Base-by-base conservation (phyloP, 768 basidiomycete genomes). In the Lactarius sp. region DNA sequence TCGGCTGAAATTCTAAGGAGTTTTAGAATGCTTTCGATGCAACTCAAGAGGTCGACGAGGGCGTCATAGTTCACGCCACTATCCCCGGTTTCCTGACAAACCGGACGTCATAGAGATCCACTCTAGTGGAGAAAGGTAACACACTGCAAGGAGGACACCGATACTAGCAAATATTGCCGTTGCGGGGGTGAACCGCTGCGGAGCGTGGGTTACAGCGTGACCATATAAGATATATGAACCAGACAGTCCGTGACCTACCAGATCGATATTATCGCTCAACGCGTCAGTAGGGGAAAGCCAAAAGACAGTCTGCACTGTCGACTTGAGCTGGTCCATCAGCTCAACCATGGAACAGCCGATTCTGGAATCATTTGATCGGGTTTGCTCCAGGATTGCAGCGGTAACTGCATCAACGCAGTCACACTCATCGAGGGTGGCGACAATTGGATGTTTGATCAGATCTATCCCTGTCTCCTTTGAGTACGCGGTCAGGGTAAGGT, bases 61-160 rank as follows among this genome's bases (percentile, higher is more conserved):
- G 16, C 55, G 13, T 41, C 61, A 53, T 62, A 18, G 12, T 22
- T n/a, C 10, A 49, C 33, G 27, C 33, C 41, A 46, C 14, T 39
- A 18, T 51, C 33, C 7, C 34, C 33, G 12, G 61, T 41, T n/a
- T 47, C 55, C 61, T 62, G 33, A 12, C 2, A 36, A 7, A 42
- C 6, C 31, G 3, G 39, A 31, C 20, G 41, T 56, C 33, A 62
- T 36, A 36, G n/a, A 41, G 6, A 42, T 33, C 27, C 44, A 54
- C 18, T 20, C 20, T 3, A 4, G 27, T 34, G 12, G 14, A 41
- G 9, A 31, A 27, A 9, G 10, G 36, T 50, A 51, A 51, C 54
- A 51, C 10, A 61, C 60, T 33, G 53, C 36, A 54, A 61, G 22
- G 44, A 62, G 55, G 55, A 62, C 31, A 34, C 20, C 18, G n/a